Base-by-base conservation (phyloP, 2,329 filamentous ascomycete species). In the Aspergillus brunneoviolaceus region DNA sequence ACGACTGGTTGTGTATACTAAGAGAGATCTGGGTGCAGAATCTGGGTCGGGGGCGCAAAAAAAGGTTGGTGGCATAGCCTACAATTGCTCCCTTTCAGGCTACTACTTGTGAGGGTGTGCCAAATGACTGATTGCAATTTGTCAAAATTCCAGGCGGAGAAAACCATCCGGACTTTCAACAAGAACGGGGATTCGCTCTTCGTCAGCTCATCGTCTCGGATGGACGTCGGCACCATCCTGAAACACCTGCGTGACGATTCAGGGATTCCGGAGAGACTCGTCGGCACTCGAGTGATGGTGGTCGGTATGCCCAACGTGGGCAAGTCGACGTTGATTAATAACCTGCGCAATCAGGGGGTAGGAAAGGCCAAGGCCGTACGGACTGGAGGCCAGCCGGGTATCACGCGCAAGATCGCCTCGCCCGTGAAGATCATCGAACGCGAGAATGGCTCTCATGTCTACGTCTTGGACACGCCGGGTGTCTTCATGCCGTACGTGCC, bases 221-320 rank as follows among this genome's bases (percentile, higher is more conserved):
- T 65, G 47, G 72, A 76, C 56, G 65, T 74, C 54, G 68, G 58
- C 45, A 63, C 71, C 9, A 72, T 77, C 45, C 64, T 77, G 29
- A 70, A 68, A 63, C 67, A 74, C 59, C 60, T 76, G 54, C 68
- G 68, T 59, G 58, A 67, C 19, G 69, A 74, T 57, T 69, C 70
- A 16, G 63, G 65, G 49, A 70, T 66, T 35, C 69, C 74, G 48
- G 73, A 75, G 60, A 70, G 85, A 23, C 78, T 98, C n/a, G 88
- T 90, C 7, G 93, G 92, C n/a, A 84, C 92, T 67, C 86, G 92
- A 52, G 85, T 92, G 59, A 85, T 99, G 74, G 86, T 98, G 0
- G 93, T 98, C 14, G 95, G 95, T 58, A 97, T 99, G 93, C 95
- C 95, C 39, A 99, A 99, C 72, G 91, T 96, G 0, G 95, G 95